Conservation (phyloP, 164 flowering plant species). For the Sextonia rubra region DNA sequence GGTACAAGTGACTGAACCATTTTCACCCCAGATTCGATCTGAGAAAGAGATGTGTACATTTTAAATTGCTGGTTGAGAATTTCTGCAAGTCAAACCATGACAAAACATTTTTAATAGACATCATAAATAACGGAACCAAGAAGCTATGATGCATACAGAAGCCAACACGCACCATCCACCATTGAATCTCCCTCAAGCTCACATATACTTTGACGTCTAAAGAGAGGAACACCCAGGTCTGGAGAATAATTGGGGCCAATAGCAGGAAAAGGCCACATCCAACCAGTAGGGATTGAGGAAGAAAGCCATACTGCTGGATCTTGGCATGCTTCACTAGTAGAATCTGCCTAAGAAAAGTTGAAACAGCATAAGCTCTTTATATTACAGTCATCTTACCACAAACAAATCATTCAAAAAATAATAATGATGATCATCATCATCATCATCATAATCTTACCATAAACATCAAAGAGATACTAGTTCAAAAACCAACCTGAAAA, state of each 20-base stretch:
- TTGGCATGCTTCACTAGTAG: constrained; percentile 21
- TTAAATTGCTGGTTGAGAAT: constrained; percentile 76
- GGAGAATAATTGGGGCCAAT: constrained; percentile 26
- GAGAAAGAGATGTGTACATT: constrained; percentile 70
- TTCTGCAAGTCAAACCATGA: constrained; percentile 41
- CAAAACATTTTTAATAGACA: constrained; percentile 1
- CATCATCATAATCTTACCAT: not conserved
- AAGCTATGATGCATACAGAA: not conserved
- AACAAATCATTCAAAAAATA: too few relatives aligned
- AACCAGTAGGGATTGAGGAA: constrained; percentile 61
- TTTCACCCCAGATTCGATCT: constrained; percentile 66
- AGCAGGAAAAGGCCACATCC: constrained; percentile 60
- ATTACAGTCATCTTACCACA: too few relatives aligned
- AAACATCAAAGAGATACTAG: not conserved
- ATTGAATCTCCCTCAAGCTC: constrained; percentile 90
- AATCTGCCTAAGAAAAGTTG: constrained; percentile 56
- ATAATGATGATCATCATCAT: too few relatives aligned
- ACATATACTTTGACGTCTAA: constrained; percentile 72
- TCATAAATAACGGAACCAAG: not conserved
- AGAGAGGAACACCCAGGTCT: constrained; percentile 18
- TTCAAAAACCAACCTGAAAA: constrained; percentile 36
- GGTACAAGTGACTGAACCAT: constrained; percentile 97
- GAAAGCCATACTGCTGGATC: constrained; percentile 61
- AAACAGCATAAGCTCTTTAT: constrained; percentile 12
- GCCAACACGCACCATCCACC: constrained; percentile 57